Evolutionary conservation across 495 filamentous ascomycete species (phyloP), one percentile per base, ranked within the genome.

Genomic region (Xylaria venustula): DNA sequence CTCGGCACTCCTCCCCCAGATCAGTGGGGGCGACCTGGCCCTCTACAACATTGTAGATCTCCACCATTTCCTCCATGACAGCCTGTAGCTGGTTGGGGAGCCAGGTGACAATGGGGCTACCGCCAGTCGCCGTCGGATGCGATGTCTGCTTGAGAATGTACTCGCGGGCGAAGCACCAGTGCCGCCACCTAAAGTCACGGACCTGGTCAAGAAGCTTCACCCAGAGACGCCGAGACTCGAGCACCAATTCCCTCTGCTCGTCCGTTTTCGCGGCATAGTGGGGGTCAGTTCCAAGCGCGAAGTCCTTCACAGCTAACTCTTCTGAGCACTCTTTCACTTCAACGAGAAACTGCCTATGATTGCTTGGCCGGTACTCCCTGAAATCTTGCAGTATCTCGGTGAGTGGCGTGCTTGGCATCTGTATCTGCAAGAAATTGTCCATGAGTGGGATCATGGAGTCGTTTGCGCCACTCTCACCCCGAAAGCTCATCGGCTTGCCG

Each of bases 151-250:
- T 90, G 55, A 97, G 83, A 60, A 97, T 96, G 64, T 97, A 97
- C 80, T 97, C 92, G 20, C 91, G 79, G n/a, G 91, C 91, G 66
- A 97, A 96, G 62, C 92, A 86, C 92, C 92, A 97, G 67, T 96
- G 92, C 3, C 92, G 81, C 92, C 92, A 97, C 60, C 92, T 78
- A 77, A 96, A 97, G 66, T 92, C 90, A 52, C 92, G 86, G 11
- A 97, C 89, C 71, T 96, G 88, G 71, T 97, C 86, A 20, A 96
- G 73, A 0, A 85, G 80, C 64, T 81, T 78, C 5, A 96, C 79
- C 74, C 92, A 94, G 2, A 92, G 78, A 6, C 70, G 45, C 5
- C 73, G 64, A 0, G 71, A 73, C 62, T 87, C 82, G 58, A 63
- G 66, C 40, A 72, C 54, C 12, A 66, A 53, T 1, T 59, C 65